Evolutionary conservation across 495 filamentous ascomycete species (phyloP).

Genomic region (Acidiella bohemica): DNA sequence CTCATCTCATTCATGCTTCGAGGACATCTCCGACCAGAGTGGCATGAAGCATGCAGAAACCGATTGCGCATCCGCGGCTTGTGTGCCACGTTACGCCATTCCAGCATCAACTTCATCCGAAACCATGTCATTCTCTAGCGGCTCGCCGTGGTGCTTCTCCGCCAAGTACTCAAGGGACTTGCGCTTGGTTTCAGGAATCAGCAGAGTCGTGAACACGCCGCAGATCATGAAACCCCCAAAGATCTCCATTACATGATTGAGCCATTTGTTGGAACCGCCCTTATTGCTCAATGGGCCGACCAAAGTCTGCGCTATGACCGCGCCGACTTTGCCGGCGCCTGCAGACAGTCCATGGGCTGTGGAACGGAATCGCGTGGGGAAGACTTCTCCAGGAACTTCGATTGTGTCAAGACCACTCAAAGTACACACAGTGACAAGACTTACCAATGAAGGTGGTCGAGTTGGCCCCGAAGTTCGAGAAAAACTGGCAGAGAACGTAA

Average conservation of each 20-base stretch:
- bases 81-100: no score
- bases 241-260: conserved; percentile 66
- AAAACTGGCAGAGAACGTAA: conserved; percentile 28
- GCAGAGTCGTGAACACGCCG: conserved; percentile 46
- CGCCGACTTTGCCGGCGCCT: conserved; percentile 3
- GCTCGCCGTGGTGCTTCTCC: background rate
- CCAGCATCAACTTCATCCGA: no score
- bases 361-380: conserved; percentile 1
- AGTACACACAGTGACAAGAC: background rate
- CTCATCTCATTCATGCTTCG: no score
- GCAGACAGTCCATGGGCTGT: conserved; percentile 3
- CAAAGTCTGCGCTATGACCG: background rate
- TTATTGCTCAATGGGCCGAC: background rate
- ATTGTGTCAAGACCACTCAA: background rate
- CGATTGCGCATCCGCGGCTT: no score
- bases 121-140: no score
- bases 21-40: no score
- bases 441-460: conserved; percentile 2
- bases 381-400: background rate
- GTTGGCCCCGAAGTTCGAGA: conserved; percentile 27
- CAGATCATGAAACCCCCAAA: conserved; percentile 66
- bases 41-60: no score
- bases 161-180: conserved; percentile 30
- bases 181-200: conserved; percentile 63
- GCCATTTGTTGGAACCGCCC: conserved; percentile 32